A percentile compares a stretch with the other conserved stretches of the same genome.
These are phyloP conservation scores for Neoascochyta sp. DNA, from an alignment of 2,329 filamentous ascomycete genomes.

Conservation along the genomic window DNA sequence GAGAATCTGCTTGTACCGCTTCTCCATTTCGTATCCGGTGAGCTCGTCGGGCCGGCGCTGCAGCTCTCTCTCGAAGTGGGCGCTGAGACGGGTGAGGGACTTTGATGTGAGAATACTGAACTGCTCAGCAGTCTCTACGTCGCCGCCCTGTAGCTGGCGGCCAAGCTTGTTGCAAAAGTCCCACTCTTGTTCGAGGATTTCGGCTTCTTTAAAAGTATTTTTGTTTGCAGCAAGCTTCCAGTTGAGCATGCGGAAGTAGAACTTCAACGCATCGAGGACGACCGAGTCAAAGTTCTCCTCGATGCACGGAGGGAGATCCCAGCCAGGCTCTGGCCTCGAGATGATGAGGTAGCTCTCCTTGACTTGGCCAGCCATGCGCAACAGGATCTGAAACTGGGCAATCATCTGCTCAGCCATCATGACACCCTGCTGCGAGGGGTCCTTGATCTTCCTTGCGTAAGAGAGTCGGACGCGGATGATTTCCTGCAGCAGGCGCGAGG, in stretches of 20 bases:
- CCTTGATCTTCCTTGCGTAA: constrained; percentile 93
- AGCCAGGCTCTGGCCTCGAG: constrained; percentile 81
- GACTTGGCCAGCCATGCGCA: constrained; percentile 87
- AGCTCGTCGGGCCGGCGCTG: constrained; percentile 80
- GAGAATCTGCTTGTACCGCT: constrained; percentile 90
- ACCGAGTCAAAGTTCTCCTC: constrained; percentile 94
- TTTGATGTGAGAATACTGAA: constrained; percentile 93
- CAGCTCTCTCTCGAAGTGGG: constrained; percentile 88
- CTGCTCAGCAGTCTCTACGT: constrained; percentile 95
- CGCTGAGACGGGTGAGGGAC: constrained; percentile 79
- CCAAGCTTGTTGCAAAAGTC: constrained; percentile 94
- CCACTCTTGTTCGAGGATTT: constrained; percentile 97
- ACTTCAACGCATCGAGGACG: constrained; percentile 87
- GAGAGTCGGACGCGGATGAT: constrained; percentile 88
- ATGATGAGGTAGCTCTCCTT: constrained; percentile 84
- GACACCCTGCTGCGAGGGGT: constrained; percentile 83
- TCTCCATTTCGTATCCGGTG: constrained; percentile 79
- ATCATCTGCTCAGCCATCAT: constrained; percentile 99
- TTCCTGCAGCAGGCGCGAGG: constrained; percentile 90
- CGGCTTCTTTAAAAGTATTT: constrained; percentile 98
- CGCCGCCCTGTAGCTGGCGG: constrained; percentile 83
- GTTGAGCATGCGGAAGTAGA: constrained; percentile 98
- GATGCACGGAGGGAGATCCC: constrained; percentile 93
- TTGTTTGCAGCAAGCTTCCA: constrained; percentile 98
- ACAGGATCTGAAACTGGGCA: constrained; percentile 86